phyloP scores from a whole-genome alignment of 164 flowering plant species.

The Hamamelis virginiana region DNA sequence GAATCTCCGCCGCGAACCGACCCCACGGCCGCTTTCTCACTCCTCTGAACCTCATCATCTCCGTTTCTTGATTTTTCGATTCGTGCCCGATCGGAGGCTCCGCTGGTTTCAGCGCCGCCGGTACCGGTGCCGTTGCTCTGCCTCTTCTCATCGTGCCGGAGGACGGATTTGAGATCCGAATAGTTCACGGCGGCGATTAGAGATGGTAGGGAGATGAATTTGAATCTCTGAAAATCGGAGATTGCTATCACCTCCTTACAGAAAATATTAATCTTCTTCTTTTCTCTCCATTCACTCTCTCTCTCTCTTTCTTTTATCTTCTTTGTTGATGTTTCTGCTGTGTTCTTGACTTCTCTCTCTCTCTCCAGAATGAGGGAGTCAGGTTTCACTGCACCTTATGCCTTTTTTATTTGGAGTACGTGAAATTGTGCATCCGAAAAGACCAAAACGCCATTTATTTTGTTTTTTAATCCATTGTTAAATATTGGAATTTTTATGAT shows the following conservation, averaged over 20 bases:
- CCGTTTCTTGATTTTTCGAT: slow-evolving; percentile 6
- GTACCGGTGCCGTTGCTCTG: background rate
- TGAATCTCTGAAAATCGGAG: background rate
- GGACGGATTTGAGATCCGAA: too few species aligned
- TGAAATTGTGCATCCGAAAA: too few species aligned
- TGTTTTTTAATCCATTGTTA: too few species aligned
- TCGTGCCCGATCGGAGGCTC: background rate
- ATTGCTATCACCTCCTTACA: background rate
- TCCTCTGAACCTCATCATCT: slow-evolving; percentile 56
- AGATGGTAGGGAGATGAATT: background rate
- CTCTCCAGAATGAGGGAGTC: background rate
- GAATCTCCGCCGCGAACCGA: slow-evolving; percentile 78
- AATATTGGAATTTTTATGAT: too few species aligned
- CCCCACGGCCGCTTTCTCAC: slow-evolving; percentile 88
- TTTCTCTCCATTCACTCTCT: background rate
- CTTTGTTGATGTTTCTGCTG: background rate
- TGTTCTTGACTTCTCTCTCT: background rate
- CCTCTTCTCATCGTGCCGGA: background rate
- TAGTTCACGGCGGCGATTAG: too few species aligned
- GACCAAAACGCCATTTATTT: too few species aligned
- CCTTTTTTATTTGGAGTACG: background rate
- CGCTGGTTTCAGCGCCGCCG: background rate
- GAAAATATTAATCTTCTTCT: background rate
- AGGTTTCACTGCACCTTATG: background rate
- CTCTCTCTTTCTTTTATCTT: background rate